Conservation (phyloP, 2,329 filamentous ascomycete genomes). For the Fusarium verrucosum region DNA sequence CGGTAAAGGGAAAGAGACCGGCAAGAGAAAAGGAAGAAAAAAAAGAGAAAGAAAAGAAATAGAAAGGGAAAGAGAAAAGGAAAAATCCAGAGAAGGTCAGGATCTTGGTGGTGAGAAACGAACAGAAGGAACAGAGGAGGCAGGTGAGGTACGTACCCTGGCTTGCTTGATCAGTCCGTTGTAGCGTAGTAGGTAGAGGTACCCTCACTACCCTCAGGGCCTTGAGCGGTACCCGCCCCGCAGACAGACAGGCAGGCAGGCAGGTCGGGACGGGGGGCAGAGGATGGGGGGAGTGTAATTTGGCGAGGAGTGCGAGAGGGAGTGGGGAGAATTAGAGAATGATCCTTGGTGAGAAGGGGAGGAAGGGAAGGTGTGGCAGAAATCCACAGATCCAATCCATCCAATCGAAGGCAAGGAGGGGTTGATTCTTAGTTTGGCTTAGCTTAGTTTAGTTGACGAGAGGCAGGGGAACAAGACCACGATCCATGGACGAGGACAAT, state of each 20-base stretch:
- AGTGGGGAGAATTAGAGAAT: background rate
- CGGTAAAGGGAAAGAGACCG: constrained; percentile 36
- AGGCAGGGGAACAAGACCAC: constrained; percentile 14
- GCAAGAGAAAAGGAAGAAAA: constrained; percentile 42
- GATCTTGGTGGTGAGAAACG: constrained; percentile 46
- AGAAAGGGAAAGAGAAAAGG: constrained; percentile 42
- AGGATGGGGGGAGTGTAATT: constrained; percentile 30
- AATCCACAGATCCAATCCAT: constrained; percentile 13
- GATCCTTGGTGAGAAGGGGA: constrained; percentile 20
- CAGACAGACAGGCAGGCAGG: constrained; percentile 37
- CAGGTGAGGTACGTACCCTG: constrained; percentile 44
- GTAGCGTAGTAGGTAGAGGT: too few relatives aligned
- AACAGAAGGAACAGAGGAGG: constrained; percentile 39
- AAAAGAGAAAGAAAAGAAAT: constrained; percentile 47
- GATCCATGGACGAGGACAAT: background rate
- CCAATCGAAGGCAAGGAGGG: constrained; percentile 25
- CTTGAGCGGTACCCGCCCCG: constrained; percentile 25
- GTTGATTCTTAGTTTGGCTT: constrained; percentile 12
- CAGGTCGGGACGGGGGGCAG: constrained; percentile 39
- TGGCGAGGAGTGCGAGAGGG: background rate
- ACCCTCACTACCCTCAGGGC: constrained; percentile 38
- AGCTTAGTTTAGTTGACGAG: constrained; percentile 8
- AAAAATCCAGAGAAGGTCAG: constrained; percentile 38
- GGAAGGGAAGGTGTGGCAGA: constrained; percentile 25
- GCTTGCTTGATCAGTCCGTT: constrained; percentile 14